Evolutionary conservation across 139 green algal genomes (phyloP), one percentile per base, ranked within the genome.

Genomic region (Coelastrella sp.): DNA sequence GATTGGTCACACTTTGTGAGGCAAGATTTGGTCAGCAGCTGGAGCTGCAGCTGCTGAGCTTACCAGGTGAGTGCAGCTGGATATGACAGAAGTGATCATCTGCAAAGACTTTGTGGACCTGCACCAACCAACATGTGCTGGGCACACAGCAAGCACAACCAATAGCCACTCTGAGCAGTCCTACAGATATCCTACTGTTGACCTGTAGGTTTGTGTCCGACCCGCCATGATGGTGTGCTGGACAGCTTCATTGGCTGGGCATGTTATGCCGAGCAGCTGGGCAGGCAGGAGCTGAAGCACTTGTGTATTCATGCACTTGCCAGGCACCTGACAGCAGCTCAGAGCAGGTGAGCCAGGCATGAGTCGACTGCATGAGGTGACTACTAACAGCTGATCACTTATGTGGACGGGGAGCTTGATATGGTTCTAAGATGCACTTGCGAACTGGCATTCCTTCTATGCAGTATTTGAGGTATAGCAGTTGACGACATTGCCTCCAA

Each of bases 191-290:
- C 13, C 48, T 64, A 21, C 21, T 64, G 53, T 64, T 60, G 38
- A 40, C 11, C 40, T 69, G 66, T 66, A 68, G 69, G 69, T 11
- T 32, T 87, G 32, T n/a, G 50, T 32, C 7, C 67, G 4, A 13
- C n/a, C 37, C 53, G 48, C 4, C 82, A 27, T 0, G 32, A 48
- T 9, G 82, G 21, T 23, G 57, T 72, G 57, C 57, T 87, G 27
- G 82, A 87, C 71, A 82, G 69, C 41, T 79, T 87, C 40, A 67
- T 87, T 32, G 82, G 71, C 37, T 87, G 82, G 82, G 8, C 66
- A 23, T 11, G 37, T 8, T 80, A 83, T 48, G 35, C 32, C 11
- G 71, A 87, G 38, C 30, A 59, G 27, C 82, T 83, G 37, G 30
- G 38, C 37, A 21, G 82, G 19, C 34, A 53, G 53, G 35, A 82